These are phyloP conservation scores for Hippophae rhamnoides DNA, from an alignment of 306 rosid genomes.

Conservation along the genomic window DNA sequence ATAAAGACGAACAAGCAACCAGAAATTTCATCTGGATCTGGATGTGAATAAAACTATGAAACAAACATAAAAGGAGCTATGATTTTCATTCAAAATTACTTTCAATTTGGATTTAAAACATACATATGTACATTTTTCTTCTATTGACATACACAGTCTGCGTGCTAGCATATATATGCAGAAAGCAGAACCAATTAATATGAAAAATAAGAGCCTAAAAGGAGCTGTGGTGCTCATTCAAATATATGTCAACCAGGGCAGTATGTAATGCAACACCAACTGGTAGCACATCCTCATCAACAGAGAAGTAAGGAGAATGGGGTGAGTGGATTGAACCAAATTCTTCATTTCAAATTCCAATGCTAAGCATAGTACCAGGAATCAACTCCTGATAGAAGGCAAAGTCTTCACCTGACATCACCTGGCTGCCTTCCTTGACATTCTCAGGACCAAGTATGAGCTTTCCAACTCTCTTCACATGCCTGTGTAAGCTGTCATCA, in stretches of 20 bases:
- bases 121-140: too few species aligned
- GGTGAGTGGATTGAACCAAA: constrained; percentile 56
- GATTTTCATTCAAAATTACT: too few species aligned
- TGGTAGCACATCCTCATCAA: constrained; percentile 64
- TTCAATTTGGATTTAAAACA: too few species aligned
- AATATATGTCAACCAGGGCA: constrained; percentile 47
- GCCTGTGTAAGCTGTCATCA: constrained; percentile 47
- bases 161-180: too few species aligned
- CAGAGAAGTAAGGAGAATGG: constrained; percentile 61
- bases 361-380: constrained; percentile 40
- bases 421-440: constrained; percentile 31
- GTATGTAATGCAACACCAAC: constrained; percentile 50
- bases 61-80: too few species aligned
- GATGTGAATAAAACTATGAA: too few species aligned
- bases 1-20: too few species aligned
- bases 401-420: constrained; percentile 68
- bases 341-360: constrained; percentile 59
- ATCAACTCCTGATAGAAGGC: constrained; percentile 49
- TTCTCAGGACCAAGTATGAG: constrained; percentile 51
- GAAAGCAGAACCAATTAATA: neutral
- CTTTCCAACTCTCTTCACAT: constrained; percentile 44
- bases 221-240: constrained; percentile 25
- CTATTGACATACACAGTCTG: too few species aligned
- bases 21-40: too few species aligned
- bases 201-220: constrained; percentile 1